Conservation (phyloP, 306 rosid species). For the Prunus persica region DNA sequence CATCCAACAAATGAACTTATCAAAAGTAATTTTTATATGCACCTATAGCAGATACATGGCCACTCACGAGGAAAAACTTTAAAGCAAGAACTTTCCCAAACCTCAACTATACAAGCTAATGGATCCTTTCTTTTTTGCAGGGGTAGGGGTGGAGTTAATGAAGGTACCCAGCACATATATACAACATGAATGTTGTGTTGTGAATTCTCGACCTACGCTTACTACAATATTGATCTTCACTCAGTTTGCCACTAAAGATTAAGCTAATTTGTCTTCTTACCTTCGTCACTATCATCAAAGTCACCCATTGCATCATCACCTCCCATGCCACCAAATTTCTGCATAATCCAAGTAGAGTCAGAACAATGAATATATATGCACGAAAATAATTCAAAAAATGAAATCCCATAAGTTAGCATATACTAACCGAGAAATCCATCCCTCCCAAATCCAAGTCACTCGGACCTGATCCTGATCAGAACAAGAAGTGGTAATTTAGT, state of each 20-base stretch:
- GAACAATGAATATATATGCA: neutral
- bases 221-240: neutral
- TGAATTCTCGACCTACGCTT: neutral
- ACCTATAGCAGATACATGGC: neutral
- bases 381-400: neutral
- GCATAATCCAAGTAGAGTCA: slow-evolving; percentile 17
- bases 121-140: neutral
- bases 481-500: neutral
- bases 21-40: neutral
- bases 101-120: neutral
- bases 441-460: slow-evolving; percentile 80
- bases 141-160: neutral
- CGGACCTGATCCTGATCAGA: slow-evolving; percentile 26
- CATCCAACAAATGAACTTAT: neutral
- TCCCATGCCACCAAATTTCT: slow-evolving; percentile 81
- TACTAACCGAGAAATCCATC: slow-evolving; percentile 96
- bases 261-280: neutral
- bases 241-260: neutral
- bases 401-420: neutral
- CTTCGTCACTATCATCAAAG: slow-evolving; percentile 21
- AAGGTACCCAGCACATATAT: neutral
- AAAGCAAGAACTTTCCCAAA: neutral
- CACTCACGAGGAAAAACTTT: neutral
- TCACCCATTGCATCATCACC: slow-evolving; percentile 19
- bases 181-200: no score